Percentiles rank a stretch among this genome's conserved stretches.
Evolutionary conservation across 2,329 filamentous ascomycete genomes (phyloP).

Genomic region (Xylaria sp.): DNA sequence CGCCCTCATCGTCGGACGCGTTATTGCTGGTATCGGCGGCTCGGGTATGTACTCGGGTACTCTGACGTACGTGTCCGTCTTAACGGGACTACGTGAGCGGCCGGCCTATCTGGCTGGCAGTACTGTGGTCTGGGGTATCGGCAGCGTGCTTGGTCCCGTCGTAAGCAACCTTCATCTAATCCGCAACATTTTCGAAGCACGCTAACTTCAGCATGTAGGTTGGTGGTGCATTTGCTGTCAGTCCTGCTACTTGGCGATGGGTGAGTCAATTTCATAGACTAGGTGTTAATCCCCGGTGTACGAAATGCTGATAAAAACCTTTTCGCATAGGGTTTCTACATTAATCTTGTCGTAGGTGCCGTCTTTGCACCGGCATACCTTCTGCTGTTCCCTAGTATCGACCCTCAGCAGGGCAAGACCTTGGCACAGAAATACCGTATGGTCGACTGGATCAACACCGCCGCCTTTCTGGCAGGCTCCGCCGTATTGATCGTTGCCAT

Average conservation of each 20-base stretch:
- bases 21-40: slow-evolving; percentile 52
- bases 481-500: slow-evolving; percentile 52
- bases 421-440: slow-evolving; percentile 28
- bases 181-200: too few relatives aligned
- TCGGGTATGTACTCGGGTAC: slow-evolving; percentile 49
- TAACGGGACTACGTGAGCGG: neutral
- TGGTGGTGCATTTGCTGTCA: slow-evolving; percentile 54
- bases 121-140: slow-evolving; percentile 42
- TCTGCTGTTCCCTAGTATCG: slow-evolving; percentile 37
- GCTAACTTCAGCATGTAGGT: slow-evolving; percentile 28
- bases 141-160: slow-evolving; percentile 48
- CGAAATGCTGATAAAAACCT: too few relatives aligned
- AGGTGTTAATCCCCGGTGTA: too few relatives aligned
- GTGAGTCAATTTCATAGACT: neutral
- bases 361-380: slow-evolving; percentile 43
- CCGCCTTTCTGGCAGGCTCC: slow-evolving; percentile 48
- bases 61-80: neutral
- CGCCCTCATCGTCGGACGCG: slow-evolving; percentile 45
- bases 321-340: slow-evolving; percentile 51
- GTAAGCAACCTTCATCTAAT: neutral
- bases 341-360: slow-evolving; percentile 58
- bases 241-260: slow-evolving; percentile 50
- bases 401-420: slow-evolving; percentile 37
- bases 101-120: neutral
- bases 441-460: slow-evolving; percentile 51